Base-by-base conservation (phyloP, 176 grass and related monocot genomes). In the Musa beccarii region DNA sequence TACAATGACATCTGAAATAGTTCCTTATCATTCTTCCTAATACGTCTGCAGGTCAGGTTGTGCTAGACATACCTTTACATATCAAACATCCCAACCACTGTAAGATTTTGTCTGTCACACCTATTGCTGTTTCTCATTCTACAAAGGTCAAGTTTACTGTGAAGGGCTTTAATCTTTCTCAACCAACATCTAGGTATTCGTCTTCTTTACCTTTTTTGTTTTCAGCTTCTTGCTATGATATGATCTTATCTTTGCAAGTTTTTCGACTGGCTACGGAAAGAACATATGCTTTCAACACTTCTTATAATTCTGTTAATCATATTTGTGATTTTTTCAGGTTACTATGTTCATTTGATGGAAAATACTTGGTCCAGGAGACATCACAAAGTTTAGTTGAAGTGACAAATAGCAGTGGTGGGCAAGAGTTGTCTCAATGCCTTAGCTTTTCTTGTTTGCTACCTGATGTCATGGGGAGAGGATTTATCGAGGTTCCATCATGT, bases 361-460 rank as follows among this genome's bases (percentile, higher is more conserved):
- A 91, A 20, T 93, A 91, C 83, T 85, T 98, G 77, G 69, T 84
- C 64, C 86, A 98, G 85, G 87, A 88, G 82, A 29, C 78, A 71
- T 81, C 89, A 71, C 80, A 79, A 82, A 75, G 52, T 71, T 68
- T 98, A 78, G 34, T 79, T 62, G 70, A 83, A 76, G 66, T 73
- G 13, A 69, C 51, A 22, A 69, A 10, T 24, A 57, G 78, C 8
- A 76, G 84, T 78, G 68, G 68, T 59, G 64, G 76, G 52, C 76
- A 83, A 43, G 76, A 78, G 72, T 77, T 79, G 13, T 80, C 79
- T 66, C 80, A 98, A 62, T 87, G 88, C 67, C 29, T 98, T 50
- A 85, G 79, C 69, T 93, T 98, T 66, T 91, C 90, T 63, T 98
- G 94, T 86, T 90, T 80, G 16, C 76, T 97, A 59, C 88, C 90